Evolutionary conservation across 1,284 basidiomycete genomes (phyloP).

Genomic region (Pulveroboletus sp.): DNA sequence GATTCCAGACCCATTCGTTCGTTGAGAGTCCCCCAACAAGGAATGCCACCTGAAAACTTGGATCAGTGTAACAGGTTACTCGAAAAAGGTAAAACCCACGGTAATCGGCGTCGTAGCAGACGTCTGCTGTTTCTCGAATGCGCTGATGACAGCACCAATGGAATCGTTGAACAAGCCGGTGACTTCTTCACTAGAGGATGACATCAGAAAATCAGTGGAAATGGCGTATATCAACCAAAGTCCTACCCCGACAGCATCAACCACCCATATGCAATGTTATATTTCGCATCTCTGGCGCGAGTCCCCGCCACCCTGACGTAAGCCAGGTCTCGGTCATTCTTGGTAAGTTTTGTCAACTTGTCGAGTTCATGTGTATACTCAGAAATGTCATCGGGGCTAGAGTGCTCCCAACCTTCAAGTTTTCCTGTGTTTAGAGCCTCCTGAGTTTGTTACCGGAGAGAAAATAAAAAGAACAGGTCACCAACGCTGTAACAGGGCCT

Average conservation of each 20-base stretch:
- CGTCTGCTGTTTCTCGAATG: constrained; percentile 19
- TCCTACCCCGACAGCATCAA: constrained; percentile 14
- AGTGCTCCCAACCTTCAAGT: constrained; percentile 25
- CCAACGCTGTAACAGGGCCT: constrained; percentile 27
- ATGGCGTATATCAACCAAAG: too few species aligned
- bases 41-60: constrained; percentile 16
- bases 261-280: constrained; percentile 3
- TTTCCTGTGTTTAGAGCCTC: constrained; percentile 15
- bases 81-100: constrained; percentile 17
- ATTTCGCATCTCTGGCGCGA: not conserved
- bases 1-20: constrained; percentile 39
- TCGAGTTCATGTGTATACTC: constrained; percentile 12
- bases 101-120: constrained; percentile 24
- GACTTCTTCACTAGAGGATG: constrained; percentile 37
- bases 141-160: constrained; percentile 6
- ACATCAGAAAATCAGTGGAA: constrained; percentile 14
- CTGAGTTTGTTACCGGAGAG: constrained; percentile 15
- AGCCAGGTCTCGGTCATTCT: too few species aligned
- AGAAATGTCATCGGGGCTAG: constrained; percentile 11
- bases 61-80: not conserved
- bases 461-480: constrained; percentile 20
- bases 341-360: constrained; percentile 1
- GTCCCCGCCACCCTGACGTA: constrained; percentile 5
- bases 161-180: constrained; percentile 43
- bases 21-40: constrained; percentile 42